These are phyloP conservation scores for Pseudogymnoascus sp. DNA, from an alignment of 2,329 filamentous ascomycete species.

Conservation along the genomic window DNA sequence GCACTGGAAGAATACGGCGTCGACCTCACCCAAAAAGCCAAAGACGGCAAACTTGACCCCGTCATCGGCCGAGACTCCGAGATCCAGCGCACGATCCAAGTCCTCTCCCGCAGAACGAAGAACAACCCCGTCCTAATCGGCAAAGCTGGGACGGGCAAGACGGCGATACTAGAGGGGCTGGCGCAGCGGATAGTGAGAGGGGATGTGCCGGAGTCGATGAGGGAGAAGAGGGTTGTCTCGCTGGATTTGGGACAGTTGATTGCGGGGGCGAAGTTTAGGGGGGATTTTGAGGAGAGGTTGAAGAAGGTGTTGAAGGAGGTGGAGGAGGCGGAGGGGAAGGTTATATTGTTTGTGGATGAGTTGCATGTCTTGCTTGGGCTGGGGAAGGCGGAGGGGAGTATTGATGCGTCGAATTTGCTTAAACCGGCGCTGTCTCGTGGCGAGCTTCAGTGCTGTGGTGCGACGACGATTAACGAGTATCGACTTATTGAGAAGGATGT, in stretches of 20 bases:
- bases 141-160: slow-evolving; percentile 81
- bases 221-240: slow-evolving; percentile 82
- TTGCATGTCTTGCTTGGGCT: slow-evolving; percentile 84
- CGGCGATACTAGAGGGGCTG: slow-evolving; percentile 82
- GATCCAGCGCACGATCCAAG: slow-evolving; percentile 89
- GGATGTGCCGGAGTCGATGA: slow-evolving; percentile 91
- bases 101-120: slow-evolving; percentile 84
- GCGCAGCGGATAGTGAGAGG: slow-evolving; percentile 83
- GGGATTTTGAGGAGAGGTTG: slow-evolving; percentile 89
- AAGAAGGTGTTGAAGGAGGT: slow-evolving; percentile 90
- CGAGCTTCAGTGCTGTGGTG: slow-evolving; percentile 89
- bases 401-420: slow-evolving; percentile 88
- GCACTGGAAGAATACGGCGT: slow-evolving; percentile 87
- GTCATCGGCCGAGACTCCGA: slow-evolving; percentile 89
- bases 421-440: slow-evolving; percentile 91
- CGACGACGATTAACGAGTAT: slow-evolving; percentile 89
- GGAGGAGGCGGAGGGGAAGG: slow-evolving; percentile 74
- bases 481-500: slow-evolving; percentile 92
- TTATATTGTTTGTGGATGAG: slow-evolving; percentile 94
- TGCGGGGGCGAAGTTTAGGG: slow-evolving; percentile 88
- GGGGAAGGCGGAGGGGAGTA: slow-evolving; percentile 91
- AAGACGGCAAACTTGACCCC: slow-evolving; percentile 84
- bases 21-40: slow-evolving; percentile 78
- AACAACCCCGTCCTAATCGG: slow-evolving; percentile 85
- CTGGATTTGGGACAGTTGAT: slow-evolving; percentile 88